Percentiles rank a stretch among this genome's conserved stretches.
Evolutionary conservation across 176 grass and related monocot species (phyloP).

Genomic region (Raddia guianensis): DNA sequence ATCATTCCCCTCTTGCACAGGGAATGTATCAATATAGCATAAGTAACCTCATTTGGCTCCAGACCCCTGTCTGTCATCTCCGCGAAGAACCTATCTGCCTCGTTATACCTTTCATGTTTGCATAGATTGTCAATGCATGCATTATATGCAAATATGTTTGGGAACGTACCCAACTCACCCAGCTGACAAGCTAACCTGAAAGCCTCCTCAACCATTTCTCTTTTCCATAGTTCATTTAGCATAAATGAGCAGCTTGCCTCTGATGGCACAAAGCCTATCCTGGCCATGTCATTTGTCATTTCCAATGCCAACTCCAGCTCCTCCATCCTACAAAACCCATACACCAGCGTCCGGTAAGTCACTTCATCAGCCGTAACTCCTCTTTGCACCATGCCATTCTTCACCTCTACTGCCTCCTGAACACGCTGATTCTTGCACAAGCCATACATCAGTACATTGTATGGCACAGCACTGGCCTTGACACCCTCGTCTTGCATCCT

Average conservation of each 20-base stretch:
- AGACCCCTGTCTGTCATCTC: constrained; percentile 52
- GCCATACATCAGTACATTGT: constrained; percentile 81
- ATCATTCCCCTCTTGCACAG: constrained; percentile 71
- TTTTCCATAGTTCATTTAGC: constrained; percentile 59
- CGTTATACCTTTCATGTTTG: constrained; percentile 55
- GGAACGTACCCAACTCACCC: constrained; percentile 57
- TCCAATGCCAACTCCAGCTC: constrained; percentile 52
- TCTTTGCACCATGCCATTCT: constrained; percentile 44
- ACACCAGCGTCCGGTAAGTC: constrained; percentile 67
- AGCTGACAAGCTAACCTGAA: constrained; percentile 62
- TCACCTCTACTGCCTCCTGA: constrained; percentile 58
- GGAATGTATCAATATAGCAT: constrained; percentile 78
- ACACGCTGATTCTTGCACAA: constrained; percentile 54
- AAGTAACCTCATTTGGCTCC: constrained; percentile 71
- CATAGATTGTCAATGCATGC: constrained; percentile 73
- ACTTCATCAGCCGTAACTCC: constrained; percentile 58
- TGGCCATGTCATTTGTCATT: constrained; percentile 56
- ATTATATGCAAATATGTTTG: constrained; percentile 74
- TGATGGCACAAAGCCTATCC: constrained; percentile 51
- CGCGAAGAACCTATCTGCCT: constrained; percentile 66
- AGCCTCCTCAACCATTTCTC: constrained; percentile 47
- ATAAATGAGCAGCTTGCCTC: constrained; percentile 60
- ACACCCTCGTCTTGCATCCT: constrained; percentile 53
- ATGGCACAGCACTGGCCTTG: constrained; percentile 54
- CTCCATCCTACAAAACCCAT: constrained; percentile 56